Evolutionary conservation across 129 eudicot genomes (phyloP).

Genomic region (Glebionis coronaria): DNA sequence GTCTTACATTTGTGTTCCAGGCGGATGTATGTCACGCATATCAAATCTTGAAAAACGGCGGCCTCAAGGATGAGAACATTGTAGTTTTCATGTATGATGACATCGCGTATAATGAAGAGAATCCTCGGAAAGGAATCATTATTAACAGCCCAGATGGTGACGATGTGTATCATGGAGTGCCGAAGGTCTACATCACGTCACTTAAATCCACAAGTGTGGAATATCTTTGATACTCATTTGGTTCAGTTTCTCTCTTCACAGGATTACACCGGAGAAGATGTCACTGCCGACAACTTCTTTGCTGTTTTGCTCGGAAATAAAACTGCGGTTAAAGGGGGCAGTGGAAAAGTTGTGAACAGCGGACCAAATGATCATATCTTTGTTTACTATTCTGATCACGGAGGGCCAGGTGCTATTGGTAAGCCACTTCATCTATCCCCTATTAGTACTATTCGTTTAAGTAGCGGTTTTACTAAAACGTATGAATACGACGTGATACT

Average conservation of each 20-base stretch:
- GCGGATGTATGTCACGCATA: slow-evolving; percentile 77
- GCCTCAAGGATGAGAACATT: slow-evolving; percentile 86
- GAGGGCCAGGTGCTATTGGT: slow-evolving; percentile 98
- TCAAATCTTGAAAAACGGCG: slow-evolving; percentile 77
- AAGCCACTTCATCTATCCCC: slow-evolving; percentile 31
- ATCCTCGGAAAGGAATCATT: slow-evolving; percentile 82
- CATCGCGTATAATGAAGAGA: slow-evolving; percentile 77
- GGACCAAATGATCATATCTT: slow-evolving; percentile 94
- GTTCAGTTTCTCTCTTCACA: slow-evolving; percentile 29
- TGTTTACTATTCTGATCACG: slow-evolving; percentile 80
- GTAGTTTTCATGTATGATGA: slow-evolving; percentile 94
- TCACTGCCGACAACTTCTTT: slow-evolving; percentile 66
- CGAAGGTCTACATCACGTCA: slow-evolving; percentile 52
- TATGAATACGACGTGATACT: no score
- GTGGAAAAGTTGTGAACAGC: slow-evolving; percentile 85
- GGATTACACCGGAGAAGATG: slow-evolving; percentile 82
- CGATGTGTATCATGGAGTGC: slow-evolving; percentile 88
- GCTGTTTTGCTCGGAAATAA: slow-evolving; percentile 89
- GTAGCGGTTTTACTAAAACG: background rate
- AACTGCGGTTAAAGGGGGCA: slow-evolving; percentile 77
- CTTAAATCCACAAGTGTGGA: background rate
- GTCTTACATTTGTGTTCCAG: slow-evolving; percentile 28
- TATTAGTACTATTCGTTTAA: background rate
- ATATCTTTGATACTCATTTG: slow-evolving; percentile 17
- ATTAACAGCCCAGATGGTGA: slow-evolving; percentile 82